Percentiles rank a stretch among this genome's conserved stretches.
Conservation (phyloP, 305 asterid genomes). For the Fraxinus ornus region DNA sequence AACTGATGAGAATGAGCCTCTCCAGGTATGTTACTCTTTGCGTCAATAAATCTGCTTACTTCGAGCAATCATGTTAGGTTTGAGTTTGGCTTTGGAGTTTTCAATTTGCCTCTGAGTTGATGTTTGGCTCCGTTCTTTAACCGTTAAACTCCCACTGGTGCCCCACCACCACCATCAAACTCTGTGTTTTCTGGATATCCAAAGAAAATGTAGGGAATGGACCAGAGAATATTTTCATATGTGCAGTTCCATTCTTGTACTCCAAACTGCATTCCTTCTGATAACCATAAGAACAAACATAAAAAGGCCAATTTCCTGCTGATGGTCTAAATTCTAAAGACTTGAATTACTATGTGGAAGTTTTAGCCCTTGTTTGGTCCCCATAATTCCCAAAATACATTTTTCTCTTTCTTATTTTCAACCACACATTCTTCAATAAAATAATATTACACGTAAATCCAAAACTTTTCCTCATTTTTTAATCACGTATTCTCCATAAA, state of each 20-base stretch:
- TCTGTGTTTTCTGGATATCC: background rate
- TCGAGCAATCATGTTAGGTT: background rate
- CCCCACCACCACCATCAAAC: background rate
- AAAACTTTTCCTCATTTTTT: no score
- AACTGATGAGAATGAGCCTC: conserved; percentile 70
- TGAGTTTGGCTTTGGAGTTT: background rate
- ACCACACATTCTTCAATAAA: no score
- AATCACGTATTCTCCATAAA: no score
- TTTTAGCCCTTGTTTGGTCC: no score
- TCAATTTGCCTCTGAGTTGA: background rate
- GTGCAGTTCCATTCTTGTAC: background rate
- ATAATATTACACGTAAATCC: no score
- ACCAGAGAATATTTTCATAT: background rate
- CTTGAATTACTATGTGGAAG: background rate
- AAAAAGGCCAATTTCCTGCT: background rate
- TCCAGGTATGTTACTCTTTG: conserved; percentile 42
- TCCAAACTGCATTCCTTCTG: background rate
- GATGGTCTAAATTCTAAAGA: background rate
- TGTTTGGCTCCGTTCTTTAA: background rate
- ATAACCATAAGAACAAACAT: background rate
- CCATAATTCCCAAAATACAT: no score
- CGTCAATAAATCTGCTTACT: background rate
- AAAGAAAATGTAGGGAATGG: background rate
- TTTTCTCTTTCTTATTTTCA: no score
- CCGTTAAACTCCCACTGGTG: no score